Conservation (phyloP, 2,329 filamentous ascomycete species). For the Aspergillus fischeri region DNA sequence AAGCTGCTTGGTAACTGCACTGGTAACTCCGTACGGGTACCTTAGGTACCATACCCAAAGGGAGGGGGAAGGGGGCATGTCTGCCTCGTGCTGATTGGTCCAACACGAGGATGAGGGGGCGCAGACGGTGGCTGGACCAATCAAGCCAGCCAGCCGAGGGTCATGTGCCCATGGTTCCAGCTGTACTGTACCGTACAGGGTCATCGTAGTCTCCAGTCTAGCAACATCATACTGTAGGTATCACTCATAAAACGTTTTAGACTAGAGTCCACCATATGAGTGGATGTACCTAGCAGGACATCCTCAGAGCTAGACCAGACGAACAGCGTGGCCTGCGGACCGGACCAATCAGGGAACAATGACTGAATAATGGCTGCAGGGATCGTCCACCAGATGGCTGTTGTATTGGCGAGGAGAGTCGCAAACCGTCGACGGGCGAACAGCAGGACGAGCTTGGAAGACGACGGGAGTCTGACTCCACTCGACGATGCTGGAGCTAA, state of each 20-base stretch:
- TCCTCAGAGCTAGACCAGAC: background rate
- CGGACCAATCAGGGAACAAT: background rate
- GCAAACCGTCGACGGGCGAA: background rate
- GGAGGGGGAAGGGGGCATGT: background rate
- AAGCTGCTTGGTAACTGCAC: background rate
- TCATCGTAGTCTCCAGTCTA: conserved; percentile 1
- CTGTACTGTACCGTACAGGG: conserved; percentile 5
- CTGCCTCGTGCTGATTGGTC: background rate
- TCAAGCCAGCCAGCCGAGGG: background rate
- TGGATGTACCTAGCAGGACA: background rate
- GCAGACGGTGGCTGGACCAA: background rate
- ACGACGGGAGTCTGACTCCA: background rate
- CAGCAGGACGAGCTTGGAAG: background rate
- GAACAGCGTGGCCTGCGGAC: background rate
- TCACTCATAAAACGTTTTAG: too few relatives aligned
- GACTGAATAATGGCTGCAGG: conserved; percentile 4
- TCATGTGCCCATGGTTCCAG: background rate
- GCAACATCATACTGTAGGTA: background rate
- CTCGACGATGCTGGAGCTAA: background rate
- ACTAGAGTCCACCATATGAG: background rate
- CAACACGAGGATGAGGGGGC: background rate
- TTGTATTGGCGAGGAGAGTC: conserved; percentile 3
- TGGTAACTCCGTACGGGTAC: background rate
- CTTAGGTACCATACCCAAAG: background rate
- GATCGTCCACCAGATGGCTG: conserved; percentile 12